Conservation (phyloP, 768 basidiomycete genomes). For the Lactarius tabidus region DNA sequence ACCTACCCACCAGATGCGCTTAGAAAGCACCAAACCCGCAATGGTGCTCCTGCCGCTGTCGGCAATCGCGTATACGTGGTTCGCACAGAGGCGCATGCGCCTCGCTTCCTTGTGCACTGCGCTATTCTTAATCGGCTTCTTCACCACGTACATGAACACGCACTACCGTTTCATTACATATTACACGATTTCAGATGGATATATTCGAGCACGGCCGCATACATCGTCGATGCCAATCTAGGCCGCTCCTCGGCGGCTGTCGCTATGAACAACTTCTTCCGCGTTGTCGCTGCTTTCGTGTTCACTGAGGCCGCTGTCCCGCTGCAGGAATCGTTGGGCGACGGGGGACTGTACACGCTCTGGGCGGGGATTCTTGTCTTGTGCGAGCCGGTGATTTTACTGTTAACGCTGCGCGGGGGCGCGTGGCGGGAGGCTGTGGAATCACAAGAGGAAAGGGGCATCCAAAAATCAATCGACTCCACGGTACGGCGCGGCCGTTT, state of each 20-base stretch:
- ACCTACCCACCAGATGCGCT: conserved; percentile 52
- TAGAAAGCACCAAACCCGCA: conserved; percentile 56
- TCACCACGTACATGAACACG: conserved; percentile 63
- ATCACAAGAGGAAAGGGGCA: too few relatives aligned
- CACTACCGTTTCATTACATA: background rate
- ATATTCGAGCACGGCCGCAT: conserved; percentile 71
- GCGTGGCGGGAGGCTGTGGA: conserved; percentile 54
- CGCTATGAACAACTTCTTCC: conserved; percentile 72
- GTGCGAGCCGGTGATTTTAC: conserved; percentile 51
- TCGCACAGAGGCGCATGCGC: conserved; percentile 55
- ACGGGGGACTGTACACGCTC: conserved; percentile 75
- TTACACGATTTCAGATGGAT: conserved; percentile 40
- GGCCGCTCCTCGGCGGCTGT: conserved; percentile 75
- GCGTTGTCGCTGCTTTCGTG: conserved; percentile 64
- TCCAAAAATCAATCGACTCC: too few relatives aligned
- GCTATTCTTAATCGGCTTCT: conserved; percentile 70
- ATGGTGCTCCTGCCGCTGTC: conserved; percentile 58
- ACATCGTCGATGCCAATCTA: conserved; percentile 81
- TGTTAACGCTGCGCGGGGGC: conserved; percentile 56
- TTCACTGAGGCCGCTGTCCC: conserved; percentile 72
- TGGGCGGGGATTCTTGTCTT: conserved; percentile 53
- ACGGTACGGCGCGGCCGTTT: too few relatives aligned
- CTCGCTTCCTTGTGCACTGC: conserved; percentile 66
- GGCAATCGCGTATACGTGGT: conserved; percentile 73
- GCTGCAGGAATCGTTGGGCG: conserved; percentile 60